Conservation (phyloP, 176 grass and related monocot species). For the Carex kokanica region DNA sequence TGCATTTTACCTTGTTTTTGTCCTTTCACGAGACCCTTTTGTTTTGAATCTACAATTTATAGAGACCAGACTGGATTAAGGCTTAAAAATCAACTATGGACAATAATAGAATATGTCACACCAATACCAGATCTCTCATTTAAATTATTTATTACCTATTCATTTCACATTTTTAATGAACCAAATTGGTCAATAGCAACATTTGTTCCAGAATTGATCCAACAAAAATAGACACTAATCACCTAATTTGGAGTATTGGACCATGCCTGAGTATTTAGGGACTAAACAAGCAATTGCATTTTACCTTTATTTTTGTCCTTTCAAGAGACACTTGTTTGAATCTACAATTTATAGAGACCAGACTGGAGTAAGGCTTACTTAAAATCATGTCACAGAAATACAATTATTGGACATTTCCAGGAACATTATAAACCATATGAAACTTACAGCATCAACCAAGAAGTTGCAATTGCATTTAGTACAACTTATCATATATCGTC, state of each 20-base stretch:
- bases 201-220: not conserved
- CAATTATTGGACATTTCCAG: not conserved
- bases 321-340: not conserved
- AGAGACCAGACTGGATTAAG: not conserved
- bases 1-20: not conserved
- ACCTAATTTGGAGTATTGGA: not conserved
- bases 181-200: not conserved
- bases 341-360: not conserved
- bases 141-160: not conserved
- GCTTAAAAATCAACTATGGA: slow-evolving; percentile 1
- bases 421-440: not conserved
- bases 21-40: not conserved
- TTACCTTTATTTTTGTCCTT: not conserved
- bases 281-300: not conserved
- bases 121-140: not conserved
- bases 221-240: not conserved
- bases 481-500: not conserved
- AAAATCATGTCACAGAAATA: not conserved
- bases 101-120: not conserved
- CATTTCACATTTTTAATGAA: not conserved
- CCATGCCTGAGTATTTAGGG: not conserved
- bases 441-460: not conserved
- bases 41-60: not conserved
- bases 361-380: not conserved
- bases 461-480: not conserved